A percentile compares a stretch with the other conserved stretches of the same genome.
These are phyloP conservation scores for Penicillium egyptiacum DNA, from an alignment of 495 filamentous ascomycete genomes.

Conservation along the genomic window DNA sequence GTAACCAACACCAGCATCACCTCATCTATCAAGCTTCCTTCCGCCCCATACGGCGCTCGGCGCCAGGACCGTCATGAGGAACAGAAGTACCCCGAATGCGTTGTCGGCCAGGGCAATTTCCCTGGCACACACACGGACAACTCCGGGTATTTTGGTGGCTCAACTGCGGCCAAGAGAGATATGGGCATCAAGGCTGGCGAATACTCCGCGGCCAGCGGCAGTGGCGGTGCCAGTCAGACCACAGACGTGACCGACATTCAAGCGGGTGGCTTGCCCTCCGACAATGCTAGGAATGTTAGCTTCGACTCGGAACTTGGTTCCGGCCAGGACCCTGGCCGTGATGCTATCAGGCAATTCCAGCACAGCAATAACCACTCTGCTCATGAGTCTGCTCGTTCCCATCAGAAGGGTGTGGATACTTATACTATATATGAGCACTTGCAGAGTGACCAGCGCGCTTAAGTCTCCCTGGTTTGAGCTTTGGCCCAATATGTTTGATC, in stretches of 20 bases:
- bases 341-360: conserved; percentile 52
- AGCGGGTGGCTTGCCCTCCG: conserved; percentile 48
- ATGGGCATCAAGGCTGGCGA: conserved; percentile 30
- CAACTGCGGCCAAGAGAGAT: conserved; percentile 41
- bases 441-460: conserved; percentile 46
- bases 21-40: conserved; percentile 48
- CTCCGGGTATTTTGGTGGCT: conserved; percentile 46
- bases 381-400: conserved; percentile 35
- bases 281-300: conserved; percentile 54
- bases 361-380: conserved; percentile 40
- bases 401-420: conserved; percentile 42
- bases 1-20: conserved; percentile 58
- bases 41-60: conserved; percentile 47
- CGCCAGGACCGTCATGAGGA: conserved; percentile 49
- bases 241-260: conserved; percentile 30
- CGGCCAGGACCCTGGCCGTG: conserved; percentile 61
- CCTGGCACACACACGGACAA: conserved; percentile 45
- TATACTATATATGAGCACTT: conserved; percentile 45
- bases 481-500: conserved; percentile 3
- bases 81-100: conserved; percentile 49
- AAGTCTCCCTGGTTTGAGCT: conserved; percentile 1
- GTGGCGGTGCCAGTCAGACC: conserved; percentile 35
- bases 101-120: conserved; percentile 51
- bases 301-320: conserved; percentile 60
- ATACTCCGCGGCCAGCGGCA: conserved; percentile 29